Evolutionary conservation across 2,329 filamentous ascomycete genomes (phyloP), one percentile per base, ranked within the genome.

Genomic region (Diaporthe nobilis): DNA sequence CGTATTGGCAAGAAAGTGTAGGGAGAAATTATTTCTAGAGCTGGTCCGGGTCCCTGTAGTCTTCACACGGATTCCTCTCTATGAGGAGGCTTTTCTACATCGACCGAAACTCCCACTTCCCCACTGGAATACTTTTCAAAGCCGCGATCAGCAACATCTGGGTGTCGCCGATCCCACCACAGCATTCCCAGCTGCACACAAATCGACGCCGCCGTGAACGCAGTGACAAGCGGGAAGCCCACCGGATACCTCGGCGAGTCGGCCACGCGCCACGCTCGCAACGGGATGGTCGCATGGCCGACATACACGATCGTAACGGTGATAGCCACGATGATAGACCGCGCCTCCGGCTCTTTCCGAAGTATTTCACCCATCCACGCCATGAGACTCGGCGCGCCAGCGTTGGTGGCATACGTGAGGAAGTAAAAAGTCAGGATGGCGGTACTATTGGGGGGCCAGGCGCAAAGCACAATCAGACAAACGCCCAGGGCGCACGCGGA

Each of bases 291-390:
- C 2, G 84, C 84, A 22, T 85, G 84, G 0, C 84, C 84, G 3
- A 84, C 77, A 42, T 85, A 85, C 0, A 85, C 83, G 4, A 85
- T 75, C 9, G 82, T 85, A n/a, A 85, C 82, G 0, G 83, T 84
- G 9, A 84, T 60, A 0, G 82, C 84, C 13, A 85, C 83, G 8
- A 84, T 78, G 31, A 85, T 82, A 1, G 83, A 81, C 13, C 83
- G 78, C 5, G 82, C 83, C 72, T 85, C 83, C 1, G 83, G 83
- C 55, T 85, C 83, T 20, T 82, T 83, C 22, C 83, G 77, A 75
- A 85, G 75, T 1, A 83, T 75, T 47, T 80, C 55, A 0, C 82
- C 82, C 70, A 85, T 81, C 84, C 84, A 85, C 0, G 84, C 83
- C 77, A 85, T 82, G 1, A 85, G 73, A 0, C 82, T 81, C 0